Evolutionary conservation across 2,329 filamentous ascomycete genomes (phyloP).

Genomic region (Penicillium italicum): DNA sequence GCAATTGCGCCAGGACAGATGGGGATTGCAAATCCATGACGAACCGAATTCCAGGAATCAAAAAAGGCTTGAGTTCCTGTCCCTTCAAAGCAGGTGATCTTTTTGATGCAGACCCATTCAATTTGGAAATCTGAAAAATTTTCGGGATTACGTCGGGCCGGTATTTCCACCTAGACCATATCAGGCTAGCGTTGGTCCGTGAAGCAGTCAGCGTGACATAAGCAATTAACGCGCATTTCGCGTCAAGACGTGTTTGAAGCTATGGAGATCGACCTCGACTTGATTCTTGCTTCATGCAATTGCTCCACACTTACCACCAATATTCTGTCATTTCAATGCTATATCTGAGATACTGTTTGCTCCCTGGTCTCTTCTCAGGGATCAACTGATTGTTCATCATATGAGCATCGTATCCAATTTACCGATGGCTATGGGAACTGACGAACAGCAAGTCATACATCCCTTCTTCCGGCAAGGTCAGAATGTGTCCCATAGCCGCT

Average conservation of each 20-base stretch:
- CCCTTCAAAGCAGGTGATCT: constrained; percentile 19
- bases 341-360: background rate
- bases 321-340: constrained; percentile 4
- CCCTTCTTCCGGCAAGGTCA: constrained; percentile 43
- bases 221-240: constrained; percentile 22
- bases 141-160: constrained; percentile 33
- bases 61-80: constrained; percentile 7
- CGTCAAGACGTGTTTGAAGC: constrained; percentile 18
- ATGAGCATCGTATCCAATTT: constrained; percentile 26
- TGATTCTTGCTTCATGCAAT: background rate
- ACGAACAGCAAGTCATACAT: constrained; percentile 39
- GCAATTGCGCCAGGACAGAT: constrained; percentile 46
- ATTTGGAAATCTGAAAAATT: constrained; percentile 37
- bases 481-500: background rate
- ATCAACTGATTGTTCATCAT: constrained; percentile 22
- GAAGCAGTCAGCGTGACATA: constrained; percentile 19
- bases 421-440: constrained; percentile 39
- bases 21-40: constrained; percentile 46
- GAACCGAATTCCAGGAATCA: constrained; percentile 5
- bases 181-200: constrained; percentile 7
- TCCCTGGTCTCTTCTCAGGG: constrained; percentile 15
- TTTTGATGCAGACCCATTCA: constrained; percentile 17
- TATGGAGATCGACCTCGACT: constrained; percentile 2
- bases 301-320: background rate
- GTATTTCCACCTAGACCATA: constrained; percentile 10